phyloP scores from a whole-genome alignment of 495 filamentous ascomycete genomes.

The Stereocaulon alpinum region DNA sequence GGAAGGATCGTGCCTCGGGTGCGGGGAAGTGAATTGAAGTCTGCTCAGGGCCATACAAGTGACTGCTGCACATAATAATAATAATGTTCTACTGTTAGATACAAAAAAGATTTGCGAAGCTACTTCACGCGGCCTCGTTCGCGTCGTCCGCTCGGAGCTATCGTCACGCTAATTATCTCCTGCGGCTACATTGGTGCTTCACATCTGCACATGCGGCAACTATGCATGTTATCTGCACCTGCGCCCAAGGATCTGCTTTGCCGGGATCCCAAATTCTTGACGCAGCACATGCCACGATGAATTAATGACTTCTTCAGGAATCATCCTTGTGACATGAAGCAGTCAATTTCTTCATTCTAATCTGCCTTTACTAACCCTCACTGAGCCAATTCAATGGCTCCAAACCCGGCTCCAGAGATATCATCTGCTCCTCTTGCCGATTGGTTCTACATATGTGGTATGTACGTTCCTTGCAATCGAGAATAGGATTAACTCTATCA shows the following conservation, averaged over 20 bases:
- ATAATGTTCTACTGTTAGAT: too few relatives aligned
- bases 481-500: constrained; percentile 28
- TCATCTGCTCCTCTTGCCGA: constrained; percentile 81
- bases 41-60: background rate
- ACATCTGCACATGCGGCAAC: constrained; percentile 4
- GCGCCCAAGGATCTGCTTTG: background rate
- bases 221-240: background rate
- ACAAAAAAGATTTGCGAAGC: background rate
- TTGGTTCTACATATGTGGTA: constrained; percentile 97
- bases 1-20: constrained; percentile 4
- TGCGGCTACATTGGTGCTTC: constrained; percentile 4
- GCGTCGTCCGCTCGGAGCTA: background rate
- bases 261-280: background rate
- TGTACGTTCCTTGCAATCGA: constrained; percentile 46
- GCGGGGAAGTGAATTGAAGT: constrained; percentile 2
- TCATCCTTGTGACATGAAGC: constrained; percentile 3
- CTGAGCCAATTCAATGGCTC: constrained; percentile 16
- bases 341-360: background rate
- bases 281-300: background rate
- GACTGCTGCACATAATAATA: background rate
- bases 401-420: constrained; percentile 23
- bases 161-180: background rate
- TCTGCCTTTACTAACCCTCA: background rate
- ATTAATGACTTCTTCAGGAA: background rate
- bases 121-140: background rate